These are phyloP conservation scores for Singerocomus rubriflavus DNA, from an alignment of 1,284 basidiomycete species.

Conservation along the genomic window DNA sequence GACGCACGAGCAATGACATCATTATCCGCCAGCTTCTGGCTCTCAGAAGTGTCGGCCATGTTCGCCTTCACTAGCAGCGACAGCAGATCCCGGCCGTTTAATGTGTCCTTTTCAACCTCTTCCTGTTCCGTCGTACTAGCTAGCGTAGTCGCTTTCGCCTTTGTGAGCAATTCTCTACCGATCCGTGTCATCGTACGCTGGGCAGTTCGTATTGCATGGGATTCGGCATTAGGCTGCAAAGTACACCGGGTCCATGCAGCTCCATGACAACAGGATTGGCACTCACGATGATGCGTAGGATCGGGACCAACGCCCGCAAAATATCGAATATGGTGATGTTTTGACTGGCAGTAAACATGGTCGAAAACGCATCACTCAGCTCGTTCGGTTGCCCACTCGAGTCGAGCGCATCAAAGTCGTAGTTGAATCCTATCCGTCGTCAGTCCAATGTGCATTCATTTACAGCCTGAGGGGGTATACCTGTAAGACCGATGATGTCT, in stretches of 20 bases:
- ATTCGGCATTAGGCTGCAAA: constrained; percentile 14
- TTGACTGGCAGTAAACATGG: constrained; percentile 36
- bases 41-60: constrained; percentile 55
- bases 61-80: constrained; percentile 62
- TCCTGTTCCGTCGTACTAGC: constrained; percentile 19
- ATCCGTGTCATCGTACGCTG: constrained; percentile 32
- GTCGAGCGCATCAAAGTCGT: constrained; percentile 56
- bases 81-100: constrained; percentile 45
- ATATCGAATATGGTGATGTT: constrained; percentile 30
- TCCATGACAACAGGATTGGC: background rate
- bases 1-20: constrained; percentile 72
- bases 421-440: constrained; percentile 53
- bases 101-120: constrained; percentile 29
- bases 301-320: constrained; percentile 38
- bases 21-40: constrained; percentile 66
- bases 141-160: constrained; percentile 40
- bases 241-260: background rate
- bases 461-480: constrained; percentile 27
- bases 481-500: constrained; percentile 68
- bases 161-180: constrained; percentile 43
- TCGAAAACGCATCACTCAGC: constrained; percentile 46
- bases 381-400: constrained; percentile 39
- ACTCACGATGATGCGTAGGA: constrained; percentile 36
- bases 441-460: background rate
- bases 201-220: constrained; percentile 9